phyloP scores from a whole-genome alignment of 768 basidiomycete genomes.

The Suillus sp. region DNA sequence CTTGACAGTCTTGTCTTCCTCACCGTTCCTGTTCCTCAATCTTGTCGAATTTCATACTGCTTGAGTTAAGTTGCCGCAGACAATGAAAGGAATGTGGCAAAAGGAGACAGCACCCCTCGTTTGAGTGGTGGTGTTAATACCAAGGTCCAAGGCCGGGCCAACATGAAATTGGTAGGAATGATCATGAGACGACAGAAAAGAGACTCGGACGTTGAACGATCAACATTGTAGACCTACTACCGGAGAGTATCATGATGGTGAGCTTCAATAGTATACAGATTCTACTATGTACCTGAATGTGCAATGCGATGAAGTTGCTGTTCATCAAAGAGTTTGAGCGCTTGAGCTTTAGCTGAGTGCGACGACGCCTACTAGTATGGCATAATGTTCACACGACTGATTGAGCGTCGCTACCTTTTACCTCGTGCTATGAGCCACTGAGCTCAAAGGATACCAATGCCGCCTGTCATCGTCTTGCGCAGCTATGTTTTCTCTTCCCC shows the following conservation, averaged over 20 bases:
- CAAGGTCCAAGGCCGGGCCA: background rate
- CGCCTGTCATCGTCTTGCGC: background rate
- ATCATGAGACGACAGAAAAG: too few species aligned
- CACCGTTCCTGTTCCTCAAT: constrained; percentile 1
- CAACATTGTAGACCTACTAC: background rate
- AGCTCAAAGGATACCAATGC: background rate
- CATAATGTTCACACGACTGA: too few species aligned
- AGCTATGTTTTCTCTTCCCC: background rate
- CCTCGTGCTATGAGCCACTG: too few species aligned
- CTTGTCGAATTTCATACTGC: background rate
- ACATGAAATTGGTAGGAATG: background rate
- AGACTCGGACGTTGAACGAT: too few species aligned
- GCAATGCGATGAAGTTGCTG: too few species aligned
- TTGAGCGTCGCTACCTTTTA: too few species aligned
- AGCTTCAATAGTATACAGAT: too few species aligned
- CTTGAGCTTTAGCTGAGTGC: too few species aligned
- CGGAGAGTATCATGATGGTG: too few species aligned
- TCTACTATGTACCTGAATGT: too few species aligned
- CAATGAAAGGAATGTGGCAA: background rate
- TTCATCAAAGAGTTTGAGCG: too few species aligned
- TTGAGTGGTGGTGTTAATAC: background rate
- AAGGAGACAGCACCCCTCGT: background rate
- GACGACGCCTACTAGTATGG: too few species aligned
- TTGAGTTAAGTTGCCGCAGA: background rate
- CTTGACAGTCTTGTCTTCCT: background rate